Evolutionary conservation across 805 yeast genomes (phyloP), one percentile per base, ranked within the genome.

Genomic region (Wickerhamomyces mucosus): DNA sequence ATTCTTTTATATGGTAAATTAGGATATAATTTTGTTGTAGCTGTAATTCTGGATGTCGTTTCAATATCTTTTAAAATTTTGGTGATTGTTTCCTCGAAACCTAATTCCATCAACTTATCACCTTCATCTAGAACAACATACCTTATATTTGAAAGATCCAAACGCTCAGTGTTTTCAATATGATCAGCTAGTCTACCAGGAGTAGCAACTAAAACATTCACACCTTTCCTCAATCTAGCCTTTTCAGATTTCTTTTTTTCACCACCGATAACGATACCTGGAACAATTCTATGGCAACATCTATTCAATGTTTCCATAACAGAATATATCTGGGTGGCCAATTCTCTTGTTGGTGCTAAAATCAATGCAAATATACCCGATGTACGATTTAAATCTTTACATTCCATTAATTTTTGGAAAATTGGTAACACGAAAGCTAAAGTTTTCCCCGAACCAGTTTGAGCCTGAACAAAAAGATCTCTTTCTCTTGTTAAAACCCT

Each of bases 391-490:
- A 66, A 51, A 21, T 53, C 59, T 22, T 60, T 50, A 45, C 73
- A 72, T 18, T 64, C 56, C 72, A 85, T 72, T 26, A 92, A 63
- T 37, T 74, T 69, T 41, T 82, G 75, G 40, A 89, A 55, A 15
- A 94, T 77, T 2, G 98, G 99, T 23, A 94, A 59, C 4, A 79
- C 61, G 52, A 82, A 94, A 0, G 97, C 78, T 34, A 92, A 58
- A 0, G 99, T 92, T 56, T 92, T 92, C 56, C 99, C 99, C 0
- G 97, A 88, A 32, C 99, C 99, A 0, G 99, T 92, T 57, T 94
- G 96, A 0, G 99, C 96, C 50, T 86, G 94, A 28, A 92, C 81
- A 43, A 92, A 81, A 34, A 86, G 59, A 56, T 92, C 98, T 26
- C 65, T 42, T 7, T 51, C 44, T 11, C 56, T 45, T 1, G 61